Base-by-base conservation (phyloP, 202 grass and related monocot genomes). In the Dendrocalamus latiflorus region DNA sequence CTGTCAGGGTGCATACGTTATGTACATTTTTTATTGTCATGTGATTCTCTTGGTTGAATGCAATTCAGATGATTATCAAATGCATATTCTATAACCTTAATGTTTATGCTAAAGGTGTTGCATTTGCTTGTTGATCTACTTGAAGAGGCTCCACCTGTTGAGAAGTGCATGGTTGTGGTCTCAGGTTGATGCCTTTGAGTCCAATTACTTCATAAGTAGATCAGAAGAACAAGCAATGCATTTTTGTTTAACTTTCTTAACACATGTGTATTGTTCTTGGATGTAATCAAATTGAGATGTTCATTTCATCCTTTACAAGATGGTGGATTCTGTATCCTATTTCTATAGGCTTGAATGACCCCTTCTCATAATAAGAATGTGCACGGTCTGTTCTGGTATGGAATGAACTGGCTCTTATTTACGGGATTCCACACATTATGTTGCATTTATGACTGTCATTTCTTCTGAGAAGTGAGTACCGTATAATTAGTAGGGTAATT, bases 211-310 rank as follows among this genome's bases (percentile, higher is more conserved):
- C 20, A 9, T 9, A 10, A 60, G 50, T 15, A 8, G 17, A n/a
- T n/a, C n/a, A 57, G 74, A 17, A 70, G 48, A 57, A 57, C 36
- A 44, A 18, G 4, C 13, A 21, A 21, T 84, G 63, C 4, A 13
- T 25, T 82, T 82, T 48, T 72, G n/a, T 48, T 43, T 64, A 57
- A 22, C 22, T 69, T 16, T 7, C 57, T 34, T 3, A 74, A 65
- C 16, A 33, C 8, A 34, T 67, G 53, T 9, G 47, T 55, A n/a
- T 21, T 68, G 25, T 26, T 72, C 3, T 43, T 11, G 15, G 17
- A 61, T 77, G 49, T 57, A 62, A 77, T 81, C 51, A 77, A 73
- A 65, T 60, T 20, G 28, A 33, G 30, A 12, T 78, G 45, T 61
- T 49, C 59, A 14, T 72, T 76, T 66, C 2, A 61, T 51, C 33